Evolutionary conservation across 2,329 filamentous ascomycete species (phyloP).

Genomic region (Magnaporthiopsis poae): DNA sequence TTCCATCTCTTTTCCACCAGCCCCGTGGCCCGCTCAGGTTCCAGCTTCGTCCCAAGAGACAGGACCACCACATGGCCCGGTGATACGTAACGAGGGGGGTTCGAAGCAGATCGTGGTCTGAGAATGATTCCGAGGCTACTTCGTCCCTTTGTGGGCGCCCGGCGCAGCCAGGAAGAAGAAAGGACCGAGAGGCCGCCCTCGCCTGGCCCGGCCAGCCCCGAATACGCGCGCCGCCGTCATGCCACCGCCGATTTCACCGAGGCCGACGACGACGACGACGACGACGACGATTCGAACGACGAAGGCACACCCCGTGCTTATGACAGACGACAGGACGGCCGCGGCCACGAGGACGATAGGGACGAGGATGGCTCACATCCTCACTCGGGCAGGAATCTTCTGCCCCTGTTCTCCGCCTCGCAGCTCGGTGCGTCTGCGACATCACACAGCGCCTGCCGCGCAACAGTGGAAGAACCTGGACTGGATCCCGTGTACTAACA

Average conservation of each 20-base stretch:
- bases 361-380: slow-evolving; percentile 23
- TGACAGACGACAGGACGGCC: slow-evolving; percentile 13
- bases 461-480: neutral
- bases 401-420: slow-evolving; percentile 72
- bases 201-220: slow-evolving; percentile 19
- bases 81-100: slow-evolving; percentile 4
- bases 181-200: slow-evolving; percentile 16
- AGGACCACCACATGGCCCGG: slow-evolving; percentile 10
- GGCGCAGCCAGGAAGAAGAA: slow-evolving; percentile 10
- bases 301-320: slow-evolving; percentile 21
- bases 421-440: slow-evolving; percentile 53
- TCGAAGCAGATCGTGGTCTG: slow-evolving; percentile 10
- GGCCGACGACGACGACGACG: slow-evolving; percentile 40
- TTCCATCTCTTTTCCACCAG: neutral
- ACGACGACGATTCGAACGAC: slow-evolving; percentile 28
- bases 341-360: slow-evolving; percentile 24
- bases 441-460: neutral
- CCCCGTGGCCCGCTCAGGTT: neutral
- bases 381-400: slow-evolving; percentile 24
- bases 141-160: slow-evolving; percentile 22
- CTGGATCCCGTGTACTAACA: neutral
- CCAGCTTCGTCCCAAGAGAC: neutral
- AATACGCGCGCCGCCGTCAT: slow-evolving; percentile 34
- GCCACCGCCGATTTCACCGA: slow-evolving; percentile 58
- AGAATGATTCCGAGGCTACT: slow-evolving; percentile 25